A percentile compares a stretch with the other conserved stretches of the same genome.
Evolutionary conservation across 805 yeast genomes (phyloP).

Genomic region (Kodamaea jinghongensis): DNA sequence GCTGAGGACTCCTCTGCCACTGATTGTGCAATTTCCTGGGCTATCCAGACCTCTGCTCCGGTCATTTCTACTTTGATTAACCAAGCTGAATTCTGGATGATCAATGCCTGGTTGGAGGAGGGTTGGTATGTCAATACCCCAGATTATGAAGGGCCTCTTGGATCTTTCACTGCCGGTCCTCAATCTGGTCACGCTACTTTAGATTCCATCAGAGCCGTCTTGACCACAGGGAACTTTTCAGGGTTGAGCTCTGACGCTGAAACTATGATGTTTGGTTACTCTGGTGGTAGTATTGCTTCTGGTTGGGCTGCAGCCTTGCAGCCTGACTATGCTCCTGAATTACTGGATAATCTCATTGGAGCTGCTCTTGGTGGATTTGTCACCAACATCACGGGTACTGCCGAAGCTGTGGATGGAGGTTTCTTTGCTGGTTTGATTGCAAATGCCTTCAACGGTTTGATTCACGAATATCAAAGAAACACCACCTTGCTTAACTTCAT

Average conservation of each 20-base stretch:
- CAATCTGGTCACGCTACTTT: conserved; percentile 29
- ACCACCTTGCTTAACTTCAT: conserved; percentile 16
- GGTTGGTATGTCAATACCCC: conserved; percentile 35
- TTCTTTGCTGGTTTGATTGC: conserved; percentile 29
- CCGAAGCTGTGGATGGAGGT: conserved; percentile 21
- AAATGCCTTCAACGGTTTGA: conserved; percentile 27
- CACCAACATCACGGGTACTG: conserved; percentile 29
- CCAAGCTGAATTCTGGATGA: conserved; percentile 15
- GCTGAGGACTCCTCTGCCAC: conserved; percentile 19
- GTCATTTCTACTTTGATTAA: conserved; percentile 10
- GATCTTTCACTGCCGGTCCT: conserved; percentile 29
- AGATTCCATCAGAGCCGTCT: conserved; percentile 28
- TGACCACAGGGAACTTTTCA: conserved; percentile 16
- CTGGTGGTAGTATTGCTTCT: conserved; percentile 36
- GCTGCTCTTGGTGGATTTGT: conserved; percentile 36
- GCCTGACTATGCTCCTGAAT: conserved; percentile 36
- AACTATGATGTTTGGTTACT: conserved; percentile 32
- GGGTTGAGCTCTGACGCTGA: conserved; percentile 19
- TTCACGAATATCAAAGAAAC: conserved; percentile 28
- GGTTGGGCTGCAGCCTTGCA: conserved; percentile 39
- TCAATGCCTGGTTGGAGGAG: conserved; percentile 13
- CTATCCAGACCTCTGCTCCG: conserved; percentile 13
- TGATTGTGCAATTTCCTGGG: conserved; percentile 21
- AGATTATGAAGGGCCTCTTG: conserved; percentile 33
- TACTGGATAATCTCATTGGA: conserved; percentile 22